Conservation (phyloP, 2,329 filamentous ascomycete genomes). For the Phialocephala subalpina region DNA sequence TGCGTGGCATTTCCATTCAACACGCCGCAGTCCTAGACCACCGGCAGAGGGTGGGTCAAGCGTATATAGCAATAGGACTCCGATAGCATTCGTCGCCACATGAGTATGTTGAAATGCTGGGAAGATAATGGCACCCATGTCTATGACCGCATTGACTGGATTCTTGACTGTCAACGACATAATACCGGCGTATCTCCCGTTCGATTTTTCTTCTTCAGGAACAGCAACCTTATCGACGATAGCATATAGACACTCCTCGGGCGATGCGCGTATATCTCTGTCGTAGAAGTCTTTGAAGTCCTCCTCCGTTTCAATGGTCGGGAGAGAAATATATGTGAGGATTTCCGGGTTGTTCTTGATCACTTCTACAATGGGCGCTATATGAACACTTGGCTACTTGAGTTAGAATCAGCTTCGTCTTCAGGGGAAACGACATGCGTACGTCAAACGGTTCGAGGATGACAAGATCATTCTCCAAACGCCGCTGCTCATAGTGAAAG, state of each 20-base stretch:
- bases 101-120: neutral
- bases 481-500: neutral
- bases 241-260: neutral
- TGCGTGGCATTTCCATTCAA: neutral
- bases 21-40: neutral
- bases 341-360: neutral
- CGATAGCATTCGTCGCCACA: neutral
- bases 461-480: neutral
- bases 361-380: neutral
- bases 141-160: neutral
- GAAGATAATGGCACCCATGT: neutral
- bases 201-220: neutral
- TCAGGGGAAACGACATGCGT: neutral
- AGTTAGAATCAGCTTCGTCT: neutral
- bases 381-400: neutral
- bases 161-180: neutral
- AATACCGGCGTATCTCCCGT: neutral
- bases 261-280: neutral
- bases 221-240: neutral
- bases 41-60: neutral
- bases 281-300: neutral
- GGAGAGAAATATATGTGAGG: neutral
- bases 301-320: neutral
- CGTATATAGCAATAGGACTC: neutral
- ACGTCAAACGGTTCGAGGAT: neutral